phyloP scores from a whole-genome alignment of 2,329 filamentous ascomycete genomes.

The Fusarium keratoplasticum region DNA sequence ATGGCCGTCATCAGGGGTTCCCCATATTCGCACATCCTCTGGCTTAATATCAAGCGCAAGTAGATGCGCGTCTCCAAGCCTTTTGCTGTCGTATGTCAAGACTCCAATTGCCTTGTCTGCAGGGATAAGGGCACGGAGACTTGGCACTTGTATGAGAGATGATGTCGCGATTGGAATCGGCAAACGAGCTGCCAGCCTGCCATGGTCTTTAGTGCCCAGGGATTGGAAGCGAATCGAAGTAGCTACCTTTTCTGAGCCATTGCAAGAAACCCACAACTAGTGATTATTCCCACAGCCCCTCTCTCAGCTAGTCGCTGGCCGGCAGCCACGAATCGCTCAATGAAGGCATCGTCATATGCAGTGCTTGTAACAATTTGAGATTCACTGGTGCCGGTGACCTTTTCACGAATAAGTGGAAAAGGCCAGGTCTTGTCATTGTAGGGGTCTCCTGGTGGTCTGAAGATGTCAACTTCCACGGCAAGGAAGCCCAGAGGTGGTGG shows the following conservation, averaged over 20 bases:
- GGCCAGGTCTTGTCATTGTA: conserved; percentile 51
- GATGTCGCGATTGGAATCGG: conserved; percentile 52
- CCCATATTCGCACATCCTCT: conserved; percentile 35
- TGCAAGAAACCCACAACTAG: conserved; percentile 54
- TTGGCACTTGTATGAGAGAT: conserved; percentile 50
- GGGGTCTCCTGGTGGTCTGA: conserved; percentile 51
- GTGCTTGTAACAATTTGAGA: conserved; percentile 46
- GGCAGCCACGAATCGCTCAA: conserved; percentile 50
- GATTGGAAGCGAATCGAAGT: neutral
- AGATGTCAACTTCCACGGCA: conserved; percentile 48
- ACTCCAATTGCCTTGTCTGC: conserved; percentile 43
- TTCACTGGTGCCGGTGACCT: conserved; percentile 45
- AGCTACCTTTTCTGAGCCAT: conserved; percentile 48
- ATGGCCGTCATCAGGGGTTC: conserved; percentile 35
- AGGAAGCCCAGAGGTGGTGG: conserved; percentile 50
- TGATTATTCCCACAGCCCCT: conserved; percentile 52
- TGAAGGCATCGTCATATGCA: conserved; percentile 48
- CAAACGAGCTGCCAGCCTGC: conserved; percentile 46
- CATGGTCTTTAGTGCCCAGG: neutral
- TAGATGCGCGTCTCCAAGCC: conserved; percentile 39
- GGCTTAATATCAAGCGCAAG: conserved; percentile 37
- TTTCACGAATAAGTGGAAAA: conserved; percentile 52
- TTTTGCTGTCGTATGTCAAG: conserved; percentile 47
- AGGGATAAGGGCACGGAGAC: conserved; percentile 44
- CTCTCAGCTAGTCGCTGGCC: conserved; percentile 47